Conservation (phyloP, 129 eudicot species). For the Saposhnikovia divaricata region DNA sequence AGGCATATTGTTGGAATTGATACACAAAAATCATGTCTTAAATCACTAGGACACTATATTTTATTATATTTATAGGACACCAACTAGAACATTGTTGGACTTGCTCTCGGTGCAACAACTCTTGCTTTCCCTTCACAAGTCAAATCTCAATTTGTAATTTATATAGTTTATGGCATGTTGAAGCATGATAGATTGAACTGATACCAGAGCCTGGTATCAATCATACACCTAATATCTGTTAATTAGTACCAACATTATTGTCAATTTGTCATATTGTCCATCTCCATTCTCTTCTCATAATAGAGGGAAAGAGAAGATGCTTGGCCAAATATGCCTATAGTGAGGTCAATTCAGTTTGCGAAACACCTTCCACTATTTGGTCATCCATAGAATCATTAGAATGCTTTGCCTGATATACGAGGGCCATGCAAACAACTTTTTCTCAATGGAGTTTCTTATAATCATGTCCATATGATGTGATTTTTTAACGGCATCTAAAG, state of each 20-base stretch:
- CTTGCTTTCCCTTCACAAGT: background rate
- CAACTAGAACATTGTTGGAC: too few relatives aligned
- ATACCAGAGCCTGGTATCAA: background rate
- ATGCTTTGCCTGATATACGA: background rate
- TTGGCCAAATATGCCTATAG: conserved; percentile 7
- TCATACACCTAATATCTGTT: conserved; percentile 3
- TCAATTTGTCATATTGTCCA: background rate
- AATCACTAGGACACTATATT: too few relatives aligned
- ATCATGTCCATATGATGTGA: background rate
- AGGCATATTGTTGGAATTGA: too few relatives aligned
- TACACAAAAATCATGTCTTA: too few relatives aligned
- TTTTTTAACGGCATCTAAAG: background rate
- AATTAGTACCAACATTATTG: background rate
- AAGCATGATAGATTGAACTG: background rate
- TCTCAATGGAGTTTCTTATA: background rate
- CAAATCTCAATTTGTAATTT: background rate
- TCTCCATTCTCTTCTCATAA: background rate
- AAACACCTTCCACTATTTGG: conserved; percentile 4
- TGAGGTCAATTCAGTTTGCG: background rate
- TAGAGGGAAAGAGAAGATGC: background rate
- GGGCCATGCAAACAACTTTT: conserved; percentile 2
- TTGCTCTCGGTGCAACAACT: too few relatives aligned
- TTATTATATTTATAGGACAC: too few relatives aligned
- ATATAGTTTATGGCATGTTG: background rate
- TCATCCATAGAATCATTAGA: conserved; percentile 3